A percentile compares a stretch with the other conserved stretches of the same genome.
These are phyloP conservation scores for Yamadazyma dendronema DNA, from an alignment of 1,139 yeast genomes.

Conservation along the genomic window DNA sequence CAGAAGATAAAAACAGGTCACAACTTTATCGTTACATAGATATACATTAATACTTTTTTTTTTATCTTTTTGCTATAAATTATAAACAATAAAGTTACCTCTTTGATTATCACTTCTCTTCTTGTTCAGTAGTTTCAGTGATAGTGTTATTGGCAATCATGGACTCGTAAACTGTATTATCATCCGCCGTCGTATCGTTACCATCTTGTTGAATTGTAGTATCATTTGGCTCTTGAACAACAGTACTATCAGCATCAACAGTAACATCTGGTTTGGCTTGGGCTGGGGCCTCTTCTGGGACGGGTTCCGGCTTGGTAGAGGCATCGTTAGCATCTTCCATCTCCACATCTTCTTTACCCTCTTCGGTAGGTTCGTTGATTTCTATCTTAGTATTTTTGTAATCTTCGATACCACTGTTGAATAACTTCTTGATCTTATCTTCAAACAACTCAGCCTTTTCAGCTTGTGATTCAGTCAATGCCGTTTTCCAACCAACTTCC, in stretches of 20 bases:
- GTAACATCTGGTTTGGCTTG: constrained; percentile 11
- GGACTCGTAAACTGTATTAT: constrained; percentile 34
- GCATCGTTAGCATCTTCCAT: constrained; percentile 9
- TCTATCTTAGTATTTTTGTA: constrained; percentile 22
- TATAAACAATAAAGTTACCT: not conserved
- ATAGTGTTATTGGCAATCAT: constrained; percentile 17
- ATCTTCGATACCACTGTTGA: constrained; percentile 33
- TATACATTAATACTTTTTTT: constrained; percentile 7
- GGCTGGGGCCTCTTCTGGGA: constrained; percentile 4
- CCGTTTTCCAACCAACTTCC: constrained; percentile 39
- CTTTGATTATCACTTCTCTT: constrained; percentile 5
- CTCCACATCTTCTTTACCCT: constrained; percentile 9
- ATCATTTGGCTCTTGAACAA: constrained; percentile 39
- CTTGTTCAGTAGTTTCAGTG: not conserved
- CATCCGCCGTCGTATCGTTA: constrained; percentile 45
- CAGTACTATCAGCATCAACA: constrained; percentile 37
- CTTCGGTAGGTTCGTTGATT: constrained; percentile 11
- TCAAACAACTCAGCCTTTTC: constrained; percentile 21
- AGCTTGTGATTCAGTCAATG: constrained; percentile 25
- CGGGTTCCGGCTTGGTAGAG: no score
- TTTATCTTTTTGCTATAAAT: constrained; percentile 1
- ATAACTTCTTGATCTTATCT: constrained; percentile 24
- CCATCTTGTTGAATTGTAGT: constrained; percentile 45
- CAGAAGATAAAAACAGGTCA: constrained; percentile 5
- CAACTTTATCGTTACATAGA: constrained; percentile 1